Base-by-base conservation (phyloP, 139 green algal species). In the Coelastrella sp. region DNA sequence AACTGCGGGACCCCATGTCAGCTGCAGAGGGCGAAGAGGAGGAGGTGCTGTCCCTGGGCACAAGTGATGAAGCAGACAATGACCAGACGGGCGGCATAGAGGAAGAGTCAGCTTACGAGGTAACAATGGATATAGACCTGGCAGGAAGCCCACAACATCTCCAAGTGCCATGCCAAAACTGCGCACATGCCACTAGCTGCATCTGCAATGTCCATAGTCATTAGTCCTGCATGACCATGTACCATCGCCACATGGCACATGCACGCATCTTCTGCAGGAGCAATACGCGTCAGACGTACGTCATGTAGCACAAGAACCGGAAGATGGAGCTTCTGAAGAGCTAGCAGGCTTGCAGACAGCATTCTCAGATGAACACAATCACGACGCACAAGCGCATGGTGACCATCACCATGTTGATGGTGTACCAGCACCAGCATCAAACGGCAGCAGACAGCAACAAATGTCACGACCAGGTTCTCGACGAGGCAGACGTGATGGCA, bases 11-110 rank as follows among this genome's bases (percentile, higher is more conserved):
- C n/a, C n/a, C 48, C 53, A 64, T 64, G 53, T 64, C 53, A 9
- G 53, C 40, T 21, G 62, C 62, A 41, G 62, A 71, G 30, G 62
- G 2, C 7, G 62, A 71, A 77, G 67, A 51, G 17, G 67, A 51
- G 17, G 67, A 51, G 38, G 67, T 77, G 67, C 67, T 51, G 17
- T 77, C 67, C 57, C 30, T 53, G 11, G 38, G 67, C 35, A 77
- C 34, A 34, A 15, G 9, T 53, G 67, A 51, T 59, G 37, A 51
- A 41, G 3, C 37, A 51, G 35, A 77, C 53, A 64, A 32, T 9
- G 19, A 21, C 32, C 13, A 41, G 30, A 30, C 40, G 19, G n/a
- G 8, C 8, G 62, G 62, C 8, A 17, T 41, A 9, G 62, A 71
- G 27, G 27, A 71, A 21, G 62, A 43, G 27, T 71, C 53, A 32